These are phyloP conservation scores for Hanseniaspora sp. DNA, from an alignment of 1,139 yeast species.

Conservation along the genomic window DNA sequence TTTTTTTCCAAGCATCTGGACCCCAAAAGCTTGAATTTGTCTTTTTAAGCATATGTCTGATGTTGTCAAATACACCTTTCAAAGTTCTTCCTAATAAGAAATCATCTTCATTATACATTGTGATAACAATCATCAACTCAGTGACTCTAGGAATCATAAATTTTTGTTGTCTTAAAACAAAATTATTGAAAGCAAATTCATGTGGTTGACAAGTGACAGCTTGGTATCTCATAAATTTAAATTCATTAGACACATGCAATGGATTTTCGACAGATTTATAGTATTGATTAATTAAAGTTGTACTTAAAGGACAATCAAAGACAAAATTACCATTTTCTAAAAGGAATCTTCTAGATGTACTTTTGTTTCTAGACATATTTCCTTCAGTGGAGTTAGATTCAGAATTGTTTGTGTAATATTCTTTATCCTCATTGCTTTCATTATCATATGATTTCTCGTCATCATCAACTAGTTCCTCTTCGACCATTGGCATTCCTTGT, in stretches of 20 bases:
- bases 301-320: constrained; percentile 56
- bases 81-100: constrained; percentile 76
- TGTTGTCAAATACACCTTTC: constrained; percentile 86
- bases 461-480: neutral
- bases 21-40: constrained; percentile 67
- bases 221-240: constrained; percentile 69
- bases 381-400: neutral
- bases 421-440: constrained; percentile 18
- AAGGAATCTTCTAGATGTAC: constrained; percentile 24
- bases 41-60: constrained; percentile 66
- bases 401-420: constrained; percentile 16
- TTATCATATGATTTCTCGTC: constrained; percentile 12
- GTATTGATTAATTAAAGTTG: constrained; percentile 42
- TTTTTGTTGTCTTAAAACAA: constrained; percentile 62
- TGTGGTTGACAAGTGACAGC: constrained; percentile 80
- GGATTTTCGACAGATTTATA: constrained; percentile 30
- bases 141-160: constrained; percentile 64
- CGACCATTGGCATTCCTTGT: neutral
- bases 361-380: neutral
- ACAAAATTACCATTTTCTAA: constrained; percentile 49
- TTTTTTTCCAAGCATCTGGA: constrained; percentile 83
- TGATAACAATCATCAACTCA: constrained; percentile 76
- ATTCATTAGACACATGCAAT: constrained; percentile 52
- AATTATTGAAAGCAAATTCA: constrained; percentile 62
- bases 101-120: constrained; percentile 92